These are phyloP conservation scores for Candida nemodendra DNA, from an alignment of 805 yeast genomes.

Conservation along the genomic window DNA sequence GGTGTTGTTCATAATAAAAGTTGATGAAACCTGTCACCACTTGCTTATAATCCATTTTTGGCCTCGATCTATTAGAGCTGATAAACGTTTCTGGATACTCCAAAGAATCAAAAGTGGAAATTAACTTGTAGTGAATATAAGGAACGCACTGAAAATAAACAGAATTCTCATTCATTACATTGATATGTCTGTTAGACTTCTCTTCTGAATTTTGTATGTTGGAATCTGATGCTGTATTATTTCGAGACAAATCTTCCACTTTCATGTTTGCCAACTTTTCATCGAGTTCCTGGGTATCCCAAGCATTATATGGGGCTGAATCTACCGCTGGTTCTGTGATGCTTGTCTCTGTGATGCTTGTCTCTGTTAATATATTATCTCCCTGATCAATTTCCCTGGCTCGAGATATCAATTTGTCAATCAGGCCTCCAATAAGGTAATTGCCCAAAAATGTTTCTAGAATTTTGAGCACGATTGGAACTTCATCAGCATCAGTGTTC, in stretches of 20 bases:
- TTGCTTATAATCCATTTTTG: conserved; percentile 30
- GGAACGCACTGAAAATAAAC: conserved; percentile 38
- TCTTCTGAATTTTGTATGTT: neutral
- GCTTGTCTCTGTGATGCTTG: neutral
- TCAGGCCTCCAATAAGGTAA: conserved; percentile 35
- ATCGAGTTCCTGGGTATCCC: neutral
- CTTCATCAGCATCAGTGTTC: conserved; percentile 27
- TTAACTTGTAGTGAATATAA: conserved; percentile 29
- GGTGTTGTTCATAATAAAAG: conserved; percentile 35
- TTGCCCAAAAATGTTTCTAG: conserved; percentile 35
- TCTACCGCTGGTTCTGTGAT: neutral
- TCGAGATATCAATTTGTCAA: conserved; percentile 29
- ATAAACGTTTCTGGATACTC: conserved; percentile 27
- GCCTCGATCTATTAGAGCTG: conserved; percentile 2
- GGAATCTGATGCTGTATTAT: neutral
- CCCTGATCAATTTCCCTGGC: conserved; percentile 38
- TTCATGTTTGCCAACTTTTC: neutral
- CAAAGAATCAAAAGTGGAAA: conserved; percentile 22
- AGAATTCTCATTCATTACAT: conserved; percentile 34
- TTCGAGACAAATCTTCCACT: neutral
- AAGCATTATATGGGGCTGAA: neutral
- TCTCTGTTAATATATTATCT: conserved; percentile 2
- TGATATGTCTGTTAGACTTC: conserved; percentile 17
- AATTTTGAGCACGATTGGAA: conserved; percentile 34
- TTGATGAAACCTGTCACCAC: conserved; percentile 33